Evolutionary conservation across 148 eudicot genomes (phyloP).

Genomic region (Nyssa sinensis): DNA sequence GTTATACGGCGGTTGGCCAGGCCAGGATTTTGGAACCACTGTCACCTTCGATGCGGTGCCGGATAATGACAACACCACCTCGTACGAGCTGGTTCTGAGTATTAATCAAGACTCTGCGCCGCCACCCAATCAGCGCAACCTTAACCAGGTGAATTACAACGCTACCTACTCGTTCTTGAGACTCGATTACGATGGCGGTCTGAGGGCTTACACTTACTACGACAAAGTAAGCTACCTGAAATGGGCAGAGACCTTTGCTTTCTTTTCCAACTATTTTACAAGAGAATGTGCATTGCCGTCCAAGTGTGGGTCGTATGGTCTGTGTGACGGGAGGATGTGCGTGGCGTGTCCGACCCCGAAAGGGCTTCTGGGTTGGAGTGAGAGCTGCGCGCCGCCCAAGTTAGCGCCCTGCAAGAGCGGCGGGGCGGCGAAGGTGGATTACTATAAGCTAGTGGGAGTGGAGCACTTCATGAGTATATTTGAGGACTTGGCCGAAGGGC

Average conservation of each 20-base stretch:
- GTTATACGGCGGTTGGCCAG: conserved; percentile 3
- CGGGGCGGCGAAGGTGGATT: conserved; percentile 4
- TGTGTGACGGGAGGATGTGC: conserved; percentile 22
- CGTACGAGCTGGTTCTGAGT: background rate
- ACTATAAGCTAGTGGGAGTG: conserved; percentile 13
- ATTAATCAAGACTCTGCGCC: background rate
- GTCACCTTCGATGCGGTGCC: background rate
- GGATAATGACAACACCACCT: background rate
- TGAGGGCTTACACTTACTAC: conserved; percentile 20
- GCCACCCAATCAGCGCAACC: background rate
- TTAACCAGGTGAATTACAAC: conserved; percentile 15
- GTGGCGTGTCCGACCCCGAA: conserved; percentile 35
- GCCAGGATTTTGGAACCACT: background rate
- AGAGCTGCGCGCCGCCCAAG: conserved; percentile 22
- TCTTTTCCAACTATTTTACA: background rate
- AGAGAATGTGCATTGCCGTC: background rate
- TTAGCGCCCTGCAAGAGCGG: conserved; percentile 16
- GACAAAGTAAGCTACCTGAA: background rate
- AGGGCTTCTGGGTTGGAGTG: conserved; percentile 33
- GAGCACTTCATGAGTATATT: conserved; percentile 3
- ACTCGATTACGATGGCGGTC: conserved; percentile 11
- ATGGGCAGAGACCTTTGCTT: conserved; percentile 16
- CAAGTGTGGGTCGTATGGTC: conserved; percentile 26
- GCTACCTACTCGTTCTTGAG: conserved; percentile 14
- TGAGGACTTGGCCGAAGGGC: too few relatives aligned